Base-by-base conservation (phyloP, 768 basidiomycete genomes). In the Lentinula boryana region DNA sequence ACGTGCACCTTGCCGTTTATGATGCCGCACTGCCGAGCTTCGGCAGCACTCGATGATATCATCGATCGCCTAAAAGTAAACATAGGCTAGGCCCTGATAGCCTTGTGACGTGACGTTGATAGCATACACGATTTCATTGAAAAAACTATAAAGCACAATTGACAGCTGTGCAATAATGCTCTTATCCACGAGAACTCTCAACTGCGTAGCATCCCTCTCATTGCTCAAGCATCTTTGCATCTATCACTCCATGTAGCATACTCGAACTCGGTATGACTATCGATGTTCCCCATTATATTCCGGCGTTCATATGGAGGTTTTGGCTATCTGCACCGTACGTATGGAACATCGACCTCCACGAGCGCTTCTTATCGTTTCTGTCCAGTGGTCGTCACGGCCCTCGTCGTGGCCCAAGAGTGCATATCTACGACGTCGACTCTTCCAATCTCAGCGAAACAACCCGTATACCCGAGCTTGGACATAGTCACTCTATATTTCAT, bases 371-470 rank as follows among this genome's bases (percentile, higher is more conserved):
- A 41, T 40, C n/a, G 9, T 27, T n/a, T 18, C 3, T 27, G 1
- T 18, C 8, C 38, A 56, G 55, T 23, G 55, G 55, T 40, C 55
- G 21, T 32, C 53, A 40, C 12, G 18, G 27, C 27, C 23, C 31
- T 57, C 41, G 13, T 65, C 63, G 74, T 61, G 63, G 74, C 63
- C 67, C 78, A 65, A 65, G 82, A 33, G 64, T 85, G 35, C 83
- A 85, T 64, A 66, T 78, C 2, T 84, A 84, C 63, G 77, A 84
- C 62, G 75, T 82, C 6, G 83, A 81, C 63, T 71, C 81, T 33
- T 82, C 84, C 64, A 70, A 74, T 10, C 72, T 86, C 27, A 70
- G 72, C 23, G 82, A 85, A 68, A 76, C 74, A 27, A 69, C 77
- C 35, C 68, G 76, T 35, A 68, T 70, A 18, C 78, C 74, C 0